Evolutionary conservation across 768 basidiomycete species (phyloP).

Genomic region (Ramaria sp.): DNA sequence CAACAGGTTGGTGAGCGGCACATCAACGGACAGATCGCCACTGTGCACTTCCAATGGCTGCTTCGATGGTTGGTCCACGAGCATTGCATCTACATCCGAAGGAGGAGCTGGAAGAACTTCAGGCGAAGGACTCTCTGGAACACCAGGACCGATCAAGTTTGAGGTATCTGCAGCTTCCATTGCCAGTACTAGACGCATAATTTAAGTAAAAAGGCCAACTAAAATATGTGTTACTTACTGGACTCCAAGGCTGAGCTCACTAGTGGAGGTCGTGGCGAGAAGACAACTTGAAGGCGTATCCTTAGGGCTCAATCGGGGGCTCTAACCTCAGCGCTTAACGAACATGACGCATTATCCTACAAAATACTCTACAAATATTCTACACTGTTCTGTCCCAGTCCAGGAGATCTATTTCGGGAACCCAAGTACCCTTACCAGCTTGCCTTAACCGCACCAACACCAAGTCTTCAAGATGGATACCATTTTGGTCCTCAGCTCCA

Average conservation of each 20-base stretch:
- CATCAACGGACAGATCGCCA: background rate
- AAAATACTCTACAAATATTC: background rate
- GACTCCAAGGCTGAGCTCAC: background rate
- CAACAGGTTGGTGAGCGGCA: background rate
- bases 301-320: background rate
- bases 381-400: background rate
- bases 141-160: background rate
- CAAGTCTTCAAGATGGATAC: background rate
- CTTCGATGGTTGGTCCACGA: background rate
- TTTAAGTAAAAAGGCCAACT: background rate
- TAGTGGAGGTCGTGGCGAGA: background rate
- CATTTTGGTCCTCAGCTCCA: background rate
- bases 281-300: background rate
- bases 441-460: background rate
- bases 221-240: background rate
- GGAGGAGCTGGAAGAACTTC: background rate
- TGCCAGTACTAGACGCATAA: background rate
- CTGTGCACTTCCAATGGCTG: background rate
- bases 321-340: background rate
- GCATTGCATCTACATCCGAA: background rate
- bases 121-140: background rate
- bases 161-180: background rate
- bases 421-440: background rate
- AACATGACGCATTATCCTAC: background rate
- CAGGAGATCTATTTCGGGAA: background rate